phyloP scores from a whole-genome alignment of 2,329 filamentous ascomycete genomes.

The Trichophyton equinum region DNA sequence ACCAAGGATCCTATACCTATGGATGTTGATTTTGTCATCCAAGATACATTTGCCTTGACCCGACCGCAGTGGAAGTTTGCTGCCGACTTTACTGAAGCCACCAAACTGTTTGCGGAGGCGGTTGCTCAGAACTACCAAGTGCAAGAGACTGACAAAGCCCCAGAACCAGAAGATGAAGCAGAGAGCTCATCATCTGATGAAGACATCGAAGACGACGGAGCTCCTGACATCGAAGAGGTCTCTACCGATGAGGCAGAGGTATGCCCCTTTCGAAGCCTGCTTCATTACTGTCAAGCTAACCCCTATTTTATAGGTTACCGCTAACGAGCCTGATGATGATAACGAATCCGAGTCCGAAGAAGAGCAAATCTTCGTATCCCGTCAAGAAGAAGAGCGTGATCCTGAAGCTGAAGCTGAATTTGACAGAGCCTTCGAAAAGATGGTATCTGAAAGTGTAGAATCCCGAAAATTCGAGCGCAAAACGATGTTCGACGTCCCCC shows the following conservation, averaged over 20 bases:
- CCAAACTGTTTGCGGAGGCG: constrained; percentile 71
- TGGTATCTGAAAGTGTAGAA: constrained; percentile 96
- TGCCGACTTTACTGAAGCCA: constrained; percentile 67
- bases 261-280: constrained; percentile 1
- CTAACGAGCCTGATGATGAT: constrained; percentile 24
- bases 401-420: constrained; percentile 95
- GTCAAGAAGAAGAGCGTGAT: constrained; percentile 79
- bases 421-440: constrained; percentile 91
- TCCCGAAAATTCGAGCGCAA: constrained; percentile 94
- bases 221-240: constrained; percentile 45
- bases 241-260: constrained; percentile 39
- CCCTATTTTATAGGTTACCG: background rate
- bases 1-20: constrained; percentile 83
- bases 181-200: constrained; percentile 66
- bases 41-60: constrained; percentile 75
- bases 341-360: constrained; percentile 56
- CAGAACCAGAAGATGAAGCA: constrained; percentile 60
- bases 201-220: constrained; percentile 50
- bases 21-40: constrained; percentile 93
- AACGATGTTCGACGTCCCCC: constrained; percentile 84
- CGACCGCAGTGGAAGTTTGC: constrained; percentile 89
- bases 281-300: background rate
- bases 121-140: constrained; percentile 80
- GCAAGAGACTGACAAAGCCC: constrained; percentile 54
- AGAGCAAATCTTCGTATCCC: constrained; percentile 81